Evolutionary conservation across 768 basidiomycete species (phyloP), one percentile per base, ranked within the genome.

Genomic region (Trametes gibbosa): DNA sequence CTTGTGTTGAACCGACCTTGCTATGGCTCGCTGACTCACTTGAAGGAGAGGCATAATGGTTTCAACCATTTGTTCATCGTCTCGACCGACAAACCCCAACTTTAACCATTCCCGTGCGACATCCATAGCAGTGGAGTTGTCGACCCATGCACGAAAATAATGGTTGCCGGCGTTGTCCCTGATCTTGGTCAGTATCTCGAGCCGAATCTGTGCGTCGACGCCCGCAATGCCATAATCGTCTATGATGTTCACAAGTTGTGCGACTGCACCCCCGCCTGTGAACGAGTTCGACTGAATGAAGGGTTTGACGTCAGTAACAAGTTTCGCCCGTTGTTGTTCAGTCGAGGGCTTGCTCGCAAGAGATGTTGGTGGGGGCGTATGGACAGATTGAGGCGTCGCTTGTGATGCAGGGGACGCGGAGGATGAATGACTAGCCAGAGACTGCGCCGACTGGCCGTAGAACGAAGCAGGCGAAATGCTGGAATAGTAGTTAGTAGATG

Each of bases 1-100:
- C 29, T 32, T 32, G 29, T n/a, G 29, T 32, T 10, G 4, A 32
- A 4, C 29, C 29, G 29, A 10, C 10, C 29, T 32, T 10, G 29
- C 4, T 32, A 5, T 32, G 29, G 29, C 10, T 32, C 29, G 10
- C 10, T 7, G 12, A 84, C 91, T 78, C 75, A 93, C 92, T 75
- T 92, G 90, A 50, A 94, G 76, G 65, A 93, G 76, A 32, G 91
- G 91, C 92, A 92, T 94, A 56, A 87, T 84, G 5, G 89, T 92
- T 70, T 91, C 87, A 51, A 82, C 79, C 58, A 86, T 70, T 61
- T 79, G 74, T 55, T 69, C 75, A 56, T 86, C 84, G 56, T 70
- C 76, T 60, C 83, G 84, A 47, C 78, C 81, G 27, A 79, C 77
- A 57, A 84, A 81, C 23, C 82, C 88, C 1, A 86, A 78, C 74